Base-by-base conservation (phyloP, 768 basidiomycete genomes). In the Dioszegia hungarica region DNA sequence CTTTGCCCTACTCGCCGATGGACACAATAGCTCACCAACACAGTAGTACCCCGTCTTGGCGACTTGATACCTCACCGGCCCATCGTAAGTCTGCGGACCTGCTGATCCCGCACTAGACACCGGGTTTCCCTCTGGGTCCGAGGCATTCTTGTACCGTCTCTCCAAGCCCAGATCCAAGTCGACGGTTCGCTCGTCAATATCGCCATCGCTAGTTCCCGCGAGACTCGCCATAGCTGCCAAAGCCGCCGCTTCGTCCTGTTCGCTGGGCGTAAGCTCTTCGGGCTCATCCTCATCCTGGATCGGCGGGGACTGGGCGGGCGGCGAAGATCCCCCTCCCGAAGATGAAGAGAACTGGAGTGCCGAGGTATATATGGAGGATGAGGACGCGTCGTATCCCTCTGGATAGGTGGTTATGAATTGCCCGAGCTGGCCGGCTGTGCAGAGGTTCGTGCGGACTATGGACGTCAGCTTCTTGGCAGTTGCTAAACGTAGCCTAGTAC, bases 1-100 rank as follows among this genome's bases (percentile, higher is more conserved):
- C 47, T 31, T 31, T 6, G 8, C 28, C 20, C 8, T 15, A 14
- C n/a, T 4, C 22, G 5, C 52, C 4, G n/a, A 5, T 27, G 1
- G 24, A 36, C 17, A 36, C 6, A 29, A 8, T 29, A 39, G 70
- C 89, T 77, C 73, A 86, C 93, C 92, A 61, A 94, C 86, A 74
- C 94, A 98, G 74, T 95, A 98, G 74, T 95, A 97, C 1, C 94
- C 95, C 1, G 90, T 92, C 75, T 87, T 87, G 25, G 79, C 79
- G 22, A 98, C 89, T 22, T 80, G 75, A 74, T 98, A 97, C 46
- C 85, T 85, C 63, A 94, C 89, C 1, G 91, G 86, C 27, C 81
- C 81, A 0, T 77, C 76, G 68, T 92, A 93, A 19, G 61, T 54
- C 5, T 60, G 60, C 9, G 72, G 67, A 12, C 48, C 59, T 2